Base-by-base conservation (phyloP, 768 basidiomycete genomes). In the Mycena belliarum region DNA sequence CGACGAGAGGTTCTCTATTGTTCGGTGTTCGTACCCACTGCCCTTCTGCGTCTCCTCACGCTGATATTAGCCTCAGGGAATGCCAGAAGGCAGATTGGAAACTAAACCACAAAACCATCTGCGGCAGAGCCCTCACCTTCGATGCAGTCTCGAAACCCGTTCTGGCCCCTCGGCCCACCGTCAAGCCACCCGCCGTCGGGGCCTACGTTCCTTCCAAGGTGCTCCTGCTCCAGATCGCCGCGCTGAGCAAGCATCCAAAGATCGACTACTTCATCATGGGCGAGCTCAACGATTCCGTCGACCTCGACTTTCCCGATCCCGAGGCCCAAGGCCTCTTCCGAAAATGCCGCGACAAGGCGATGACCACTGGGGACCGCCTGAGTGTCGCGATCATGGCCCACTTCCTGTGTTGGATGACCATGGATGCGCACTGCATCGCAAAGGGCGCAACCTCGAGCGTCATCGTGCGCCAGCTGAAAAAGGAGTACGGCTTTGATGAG, bases 1-100 rank as follows among this genome's bases (percentile, higher is more conserved):
- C 28, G 53, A 35, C 40, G 61, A 20, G 40, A 60, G 24, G 42
- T 65, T 6, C 21, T 50, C 4, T 63, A 65, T 40, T 65, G 64
- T 45, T 65, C 64, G 8, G 23, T n/a, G 64, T 63, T 58, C 29
- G 44, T 53, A 41, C 6, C 37, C 6, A 10, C 33, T 32, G 33
- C 3, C 20, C n/a, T 21, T 41, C 15, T 40, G 20, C 9, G 28
- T 16, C 12, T 7, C 40, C 14, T 15, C 3, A 1, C 21, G 2
- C 41, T 43, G 20, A 42, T 26, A 14, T 10, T 4, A 20, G 3
- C 43, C 28, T 10, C 25, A 66, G 63, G 28, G 54, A 54, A 21
- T 64, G 63, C 26, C 65, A 66, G 45, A 60, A 24, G 8, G 52
- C 49, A 16, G 60, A 66, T 37, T 66, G 65, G 63, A 61, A 64